phyloP scores from a whole-genome alignment of 2,329 filamentous ascomycete species.

The Westerdykella sp. region DNA sequence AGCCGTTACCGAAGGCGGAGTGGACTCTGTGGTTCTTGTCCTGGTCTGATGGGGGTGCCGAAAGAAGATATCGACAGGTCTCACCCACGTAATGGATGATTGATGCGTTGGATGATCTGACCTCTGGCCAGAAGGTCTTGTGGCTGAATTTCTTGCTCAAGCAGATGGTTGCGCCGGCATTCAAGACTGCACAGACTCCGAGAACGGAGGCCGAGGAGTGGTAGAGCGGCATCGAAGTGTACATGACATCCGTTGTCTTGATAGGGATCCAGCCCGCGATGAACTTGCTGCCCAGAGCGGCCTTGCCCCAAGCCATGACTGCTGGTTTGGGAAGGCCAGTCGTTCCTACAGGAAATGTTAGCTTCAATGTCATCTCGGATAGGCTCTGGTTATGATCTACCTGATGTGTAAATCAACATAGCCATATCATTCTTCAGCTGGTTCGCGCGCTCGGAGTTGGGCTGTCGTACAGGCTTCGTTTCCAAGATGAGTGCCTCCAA shows the following conservation, averaged over 20 bases:
- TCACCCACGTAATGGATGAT: constrained; percentile 38
- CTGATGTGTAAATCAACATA: constrained; percentile 37
- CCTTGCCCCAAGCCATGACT: constrained; percentile 26
- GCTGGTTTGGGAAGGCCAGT: constrained; percentile 35
- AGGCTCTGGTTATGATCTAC: too few species aligned
- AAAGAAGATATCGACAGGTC: constrained; percentile 35
- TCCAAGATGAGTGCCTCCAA: constrained; percentile 23
- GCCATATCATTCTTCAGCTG: constrained; percentile 27
- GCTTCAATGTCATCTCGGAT: too few species aligned
- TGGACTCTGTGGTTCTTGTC: constrained; percentile 31
- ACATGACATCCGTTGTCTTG: constrained; percentile 26
- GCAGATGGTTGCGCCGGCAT: constrained; percentile 23
- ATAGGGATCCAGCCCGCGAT: constrained; percentile 20
- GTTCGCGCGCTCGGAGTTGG: constrained; percentile 19
- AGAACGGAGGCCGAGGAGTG: constrained; percentile 29
- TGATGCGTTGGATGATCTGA: constrained; percentile 30
- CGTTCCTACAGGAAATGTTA: constrained; percentile 10
- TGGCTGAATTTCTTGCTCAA: constrained; percentile 30
- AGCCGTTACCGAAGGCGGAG: constrained; percentile 36
- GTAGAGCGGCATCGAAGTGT: constrained; percentile 38
- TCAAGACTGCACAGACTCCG: constrained; percentile 22
- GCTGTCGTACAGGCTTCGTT: constrained; percentile 24
- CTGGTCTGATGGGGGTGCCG: constrained; percentile 24
- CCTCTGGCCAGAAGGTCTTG: constrained; percentile 36
- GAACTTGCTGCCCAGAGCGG: constrained; percentile 13